A percentile compares a stretch with the other conserved stretches of the same genome.
Conservation (phyloP, 2,329 filamentous ascomycete species). For the Monilinia laxa region DNA sequence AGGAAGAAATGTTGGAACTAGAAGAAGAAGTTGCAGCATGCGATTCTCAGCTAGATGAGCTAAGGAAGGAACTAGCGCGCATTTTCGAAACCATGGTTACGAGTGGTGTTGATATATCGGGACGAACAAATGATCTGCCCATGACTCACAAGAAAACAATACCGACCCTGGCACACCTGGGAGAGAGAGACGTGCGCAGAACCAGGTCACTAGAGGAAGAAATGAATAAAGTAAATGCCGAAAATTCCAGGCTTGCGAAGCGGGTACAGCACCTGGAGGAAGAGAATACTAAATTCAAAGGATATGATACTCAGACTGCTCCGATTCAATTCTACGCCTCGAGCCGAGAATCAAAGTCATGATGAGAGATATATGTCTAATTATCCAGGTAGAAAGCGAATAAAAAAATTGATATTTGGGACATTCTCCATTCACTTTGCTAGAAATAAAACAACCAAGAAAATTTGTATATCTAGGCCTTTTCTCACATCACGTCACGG, state of each 20-base stretch:
- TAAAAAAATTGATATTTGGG: neutral
- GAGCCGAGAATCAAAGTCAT: too few species aligned
- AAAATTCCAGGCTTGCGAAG: neutral
- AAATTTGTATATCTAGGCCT: too few species aligned
- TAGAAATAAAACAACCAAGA: accelerated
- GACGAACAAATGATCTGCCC: too few species aligned
- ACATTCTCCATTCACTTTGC: neutral
- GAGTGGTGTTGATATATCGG: neutral
- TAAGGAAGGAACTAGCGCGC: neutral
- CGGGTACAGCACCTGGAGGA: neutral
- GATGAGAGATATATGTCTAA: too few species aligned
- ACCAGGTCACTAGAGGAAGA: neutral
- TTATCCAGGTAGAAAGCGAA: neutral
- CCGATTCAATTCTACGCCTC: neutral
- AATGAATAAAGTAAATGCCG: neutral
- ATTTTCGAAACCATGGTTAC: neutral
- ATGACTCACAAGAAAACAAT: neutral
- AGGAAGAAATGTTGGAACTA: neutral
- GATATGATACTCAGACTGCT: neutral
- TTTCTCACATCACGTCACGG: neutral
- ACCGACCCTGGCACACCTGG: neutral
- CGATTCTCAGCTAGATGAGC: neutral
- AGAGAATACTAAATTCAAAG: neutral
- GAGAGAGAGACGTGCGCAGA: accelerated
- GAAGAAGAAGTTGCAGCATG: neutral